These are phyloP conservation scores for Neofusicoccum cordaticola DNA, from an alignment of 2,329 filamentous ascomycete genomes.

Conservation along the genomic window DNA sequence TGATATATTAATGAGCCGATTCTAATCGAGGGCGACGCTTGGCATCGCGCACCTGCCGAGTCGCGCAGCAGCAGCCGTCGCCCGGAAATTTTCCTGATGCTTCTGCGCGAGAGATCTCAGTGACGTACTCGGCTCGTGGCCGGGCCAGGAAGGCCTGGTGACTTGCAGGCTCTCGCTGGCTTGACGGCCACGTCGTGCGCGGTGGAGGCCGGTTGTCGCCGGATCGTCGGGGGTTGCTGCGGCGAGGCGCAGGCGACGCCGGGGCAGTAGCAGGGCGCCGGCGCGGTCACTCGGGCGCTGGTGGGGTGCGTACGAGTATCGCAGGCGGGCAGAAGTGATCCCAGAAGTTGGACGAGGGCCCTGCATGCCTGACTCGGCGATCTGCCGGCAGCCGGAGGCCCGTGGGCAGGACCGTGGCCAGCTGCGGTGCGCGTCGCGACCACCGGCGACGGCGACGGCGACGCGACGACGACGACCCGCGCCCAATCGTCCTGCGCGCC, in stretches of 20 bases:
- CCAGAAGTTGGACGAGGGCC: no score
- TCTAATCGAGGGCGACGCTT: neutral
- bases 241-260: no score
- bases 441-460: neutral
- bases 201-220: neutral
- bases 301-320: no score
- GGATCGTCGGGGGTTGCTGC: neutral
- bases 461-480: neutral
- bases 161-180: no score
- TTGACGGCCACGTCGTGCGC: neutral
- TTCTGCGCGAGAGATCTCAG: neutral
- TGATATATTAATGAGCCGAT: neutral
- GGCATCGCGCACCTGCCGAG: neutral
- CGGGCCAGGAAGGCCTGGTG: neutral
- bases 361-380: no score
- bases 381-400: conserved; percentile 2
- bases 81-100: neutral
- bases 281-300: neutral
- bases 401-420: neutral
- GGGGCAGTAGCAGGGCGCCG: neutral
- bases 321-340: no score
- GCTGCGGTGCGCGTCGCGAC: neutral
- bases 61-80: neutral
- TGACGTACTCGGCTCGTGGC: neutral
- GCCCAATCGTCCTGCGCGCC: neutral